Conservation (phyloP, 2,329 filamentous ascomycete genomes). For the Cladosporium cucumerinum region DNA sequence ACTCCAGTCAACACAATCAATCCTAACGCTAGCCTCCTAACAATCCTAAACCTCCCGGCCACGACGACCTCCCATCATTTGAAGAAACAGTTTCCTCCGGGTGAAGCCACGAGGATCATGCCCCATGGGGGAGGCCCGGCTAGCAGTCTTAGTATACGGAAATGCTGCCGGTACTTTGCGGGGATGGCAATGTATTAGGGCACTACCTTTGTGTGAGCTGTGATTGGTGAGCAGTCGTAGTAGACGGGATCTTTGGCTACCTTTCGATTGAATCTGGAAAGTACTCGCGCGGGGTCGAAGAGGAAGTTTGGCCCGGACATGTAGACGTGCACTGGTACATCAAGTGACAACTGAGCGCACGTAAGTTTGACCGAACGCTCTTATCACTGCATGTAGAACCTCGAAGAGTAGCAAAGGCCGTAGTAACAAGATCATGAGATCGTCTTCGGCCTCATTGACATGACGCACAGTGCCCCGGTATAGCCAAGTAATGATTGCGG, state of each 20-base stretch:
- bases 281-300: not conserved
- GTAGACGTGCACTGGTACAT: not conserved
- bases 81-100: slow-evolving; percentile 1
- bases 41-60: not conserved
- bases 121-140: not conserved
- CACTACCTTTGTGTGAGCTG: not conserved
- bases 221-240: not conserved
- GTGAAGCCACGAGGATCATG: not conserved
- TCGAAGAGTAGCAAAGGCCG: not conserved
- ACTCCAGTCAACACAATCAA: not conserved
- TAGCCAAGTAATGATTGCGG: not conserved
- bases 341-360: not conserved
- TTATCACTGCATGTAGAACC: not conserved
- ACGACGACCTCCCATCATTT: not conserved
- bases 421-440: not conserved
- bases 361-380: not conserved
- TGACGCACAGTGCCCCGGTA: not conserved
- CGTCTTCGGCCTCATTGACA: not conserved
- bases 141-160: not conserved
- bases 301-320: not conserved
- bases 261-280: not conserved
- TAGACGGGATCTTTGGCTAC: not conserved
- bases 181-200: not conserved
- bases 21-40: not conserved
- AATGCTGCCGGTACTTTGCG: not conserved